A percentile compares a stretch with the other conserved stretches of the same genome.
phyloP scores from a whole-genome alignment of 1,284 basidiomycete species.

The Cutaneotrichosporon sp. region DNA sequence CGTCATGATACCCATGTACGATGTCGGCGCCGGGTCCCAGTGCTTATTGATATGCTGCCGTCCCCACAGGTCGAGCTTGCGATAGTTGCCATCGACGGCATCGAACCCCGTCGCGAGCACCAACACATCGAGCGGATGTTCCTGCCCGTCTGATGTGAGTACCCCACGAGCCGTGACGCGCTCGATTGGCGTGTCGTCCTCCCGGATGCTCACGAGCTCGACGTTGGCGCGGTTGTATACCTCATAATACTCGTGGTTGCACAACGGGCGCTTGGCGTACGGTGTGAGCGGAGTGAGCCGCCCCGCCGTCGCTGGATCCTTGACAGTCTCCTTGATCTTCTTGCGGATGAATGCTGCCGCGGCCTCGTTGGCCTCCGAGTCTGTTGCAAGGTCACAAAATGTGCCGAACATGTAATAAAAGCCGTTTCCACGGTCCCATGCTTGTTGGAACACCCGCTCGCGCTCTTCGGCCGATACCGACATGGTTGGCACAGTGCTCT shows the following conservation, averaged over 20 bases:
- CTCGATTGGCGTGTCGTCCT: slow-evolving; percentile 15
- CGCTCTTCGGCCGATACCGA: slow-evolving; percentile 11
- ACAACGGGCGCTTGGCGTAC: slow-evolving; percentile 20
- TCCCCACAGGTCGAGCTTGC: slow-evolving; percentile 17
- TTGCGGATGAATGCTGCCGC: slow-evolving; percentile 20
- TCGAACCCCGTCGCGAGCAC: slow-evolving; percentile 24
- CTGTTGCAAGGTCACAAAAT: slow-evolving; percentile 17
- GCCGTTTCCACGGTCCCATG: slow-evolving; percentile 20
- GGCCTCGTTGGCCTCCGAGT: slow-evolving; percentile 12
- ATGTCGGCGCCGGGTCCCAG: slow-evolving; percentile 14
- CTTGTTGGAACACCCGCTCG: slow-evolving; percentile 14
- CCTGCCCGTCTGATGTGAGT: slow-evolving; percentile 13
- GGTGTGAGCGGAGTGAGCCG: slow-evolving; percentile 15
- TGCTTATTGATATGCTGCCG: slow-evolving; percentile 17
- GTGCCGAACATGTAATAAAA: slow-evolving; percentile 24
- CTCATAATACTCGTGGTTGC: slow-evolving; percentile 21
- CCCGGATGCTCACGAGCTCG: slow-evolving; percentile 14
- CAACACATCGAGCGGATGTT: slow-evolving; percentile 19
- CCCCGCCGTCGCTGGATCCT: slow-evolving; percentile 18
- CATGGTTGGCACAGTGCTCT: slow-evolving; percentile 7
- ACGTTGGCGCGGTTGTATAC: slow-evolving; percentile 23
- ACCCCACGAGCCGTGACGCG: slow-evolving; percentile 9
- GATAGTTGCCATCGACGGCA: slow-evolving; percentile 21
- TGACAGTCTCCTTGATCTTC: slow-evolving; percentile 18
- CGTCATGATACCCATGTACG: slow-evolving; percentile 20